These are phyloP conservation scores for Przewalskia tangutica DNA, from an alignment of 257 asterid genomes.

Conservation along the genomic window DNA sequence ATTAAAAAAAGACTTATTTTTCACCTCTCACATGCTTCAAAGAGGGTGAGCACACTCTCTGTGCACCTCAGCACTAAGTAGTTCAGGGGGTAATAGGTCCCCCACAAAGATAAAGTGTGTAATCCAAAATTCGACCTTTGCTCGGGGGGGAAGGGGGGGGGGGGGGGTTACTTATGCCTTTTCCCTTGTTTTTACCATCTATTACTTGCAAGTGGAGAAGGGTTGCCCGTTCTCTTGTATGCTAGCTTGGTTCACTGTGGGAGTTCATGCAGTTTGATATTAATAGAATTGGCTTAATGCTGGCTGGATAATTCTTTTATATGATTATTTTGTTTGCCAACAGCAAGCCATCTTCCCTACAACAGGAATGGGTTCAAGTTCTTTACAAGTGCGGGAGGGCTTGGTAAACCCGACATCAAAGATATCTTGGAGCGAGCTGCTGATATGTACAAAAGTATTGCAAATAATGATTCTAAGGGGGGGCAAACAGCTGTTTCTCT, in stretches of 20 bases:
- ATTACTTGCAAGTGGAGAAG: not conserved
- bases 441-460: slow-evolving; percentile 43
- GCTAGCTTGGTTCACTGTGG: not conserved
- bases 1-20: no score
- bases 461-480: slow-evolving; percentile 41
- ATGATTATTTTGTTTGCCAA: slow-evolving; percentile 21
- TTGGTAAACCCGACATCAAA: slow-evolving; percentile 91
- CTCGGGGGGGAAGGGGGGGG: not conserved
- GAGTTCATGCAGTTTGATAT: not conserved
- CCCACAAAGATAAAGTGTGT: not conserved
- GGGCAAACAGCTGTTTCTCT: slow-evolving; percentile 35
- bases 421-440: slow-evolving; percentile 89
- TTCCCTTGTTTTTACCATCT: not conserved
- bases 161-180: not conserved
- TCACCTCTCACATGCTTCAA: not conserved
- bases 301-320: slow-evolving; percentile 2
- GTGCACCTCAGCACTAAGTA: not conserved
- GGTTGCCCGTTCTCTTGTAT: not conserved
- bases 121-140: not conserved
- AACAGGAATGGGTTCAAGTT: slow-evolving; percentile 95
- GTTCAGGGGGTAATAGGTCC: not conserved
- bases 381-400: slow-evolving; percentile 87
- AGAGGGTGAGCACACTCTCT: not conserved
- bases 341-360: slow-evolving; percentile 99
- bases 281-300: not conserved